phyloP scores from a whole-genome alignment of 768 basidiomycete species.

The Sporobolomyces roseus region DNA sequence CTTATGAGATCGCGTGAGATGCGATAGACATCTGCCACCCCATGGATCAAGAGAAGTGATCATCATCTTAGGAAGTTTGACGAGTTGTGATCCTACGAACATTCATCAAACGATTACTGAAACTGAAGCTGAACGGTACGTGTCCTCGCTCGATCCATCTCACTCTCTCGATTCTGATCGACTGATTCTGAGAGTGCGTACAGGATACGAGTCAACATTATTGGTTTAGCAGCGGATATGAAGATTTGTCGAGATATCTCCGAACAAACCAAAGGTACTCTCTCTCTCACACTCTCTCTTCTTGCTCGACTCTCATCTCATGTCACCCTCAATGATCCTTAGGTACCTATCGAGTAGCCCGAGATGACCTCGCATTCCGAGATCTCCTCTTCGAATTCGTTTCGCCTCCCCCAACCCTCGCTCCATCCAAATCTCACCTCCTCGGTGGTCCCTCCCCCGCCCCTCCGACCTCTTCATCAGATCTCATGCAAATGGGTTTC shows the following conservation, averaged over 20 bases:
- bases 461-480: conserved; percentile 59
- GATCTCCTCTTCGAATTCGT: conserved; percentile 93
- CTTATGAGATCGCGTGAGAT: too few relatives aligned
- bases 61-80: conserved; percentile 88
- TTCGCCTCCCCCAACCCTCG: conserved; percentile 71
- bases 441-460: conserved; percentile 56
- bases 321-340: too few relatives aligned
- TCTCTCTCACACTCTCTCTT: background rate
- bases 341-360: conserved; percentile 78
- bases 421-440: conserved; percentile 41
- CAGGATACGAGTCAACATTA: conserved; percentile 84
- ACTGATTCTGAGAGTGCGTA: background rate
- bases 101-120: conserved; percentile 90
- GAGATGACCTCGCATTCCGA: conserved; percentile 96
- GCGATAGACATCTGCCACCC: conserved; percentile 81
- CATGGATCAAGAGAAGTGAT: conserved; percentile 95
- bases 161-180: background rate
- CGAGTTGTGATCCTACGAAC: conserved; percentile 94
- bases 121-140: conserved; percentile 61
- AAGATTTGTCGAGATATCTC: conserved; percentile 91
- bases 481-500: conserved; percentile 99
- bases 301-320: conserved; percentile 23
- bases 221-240: conserved; percentile 95
- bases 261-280: conserved; percentile 79
- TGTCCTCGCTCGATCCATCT: background rate